Base-by-base conservation (phyloP, 179 eudicot species). In the Vitellaria paradoxa region DNA sequence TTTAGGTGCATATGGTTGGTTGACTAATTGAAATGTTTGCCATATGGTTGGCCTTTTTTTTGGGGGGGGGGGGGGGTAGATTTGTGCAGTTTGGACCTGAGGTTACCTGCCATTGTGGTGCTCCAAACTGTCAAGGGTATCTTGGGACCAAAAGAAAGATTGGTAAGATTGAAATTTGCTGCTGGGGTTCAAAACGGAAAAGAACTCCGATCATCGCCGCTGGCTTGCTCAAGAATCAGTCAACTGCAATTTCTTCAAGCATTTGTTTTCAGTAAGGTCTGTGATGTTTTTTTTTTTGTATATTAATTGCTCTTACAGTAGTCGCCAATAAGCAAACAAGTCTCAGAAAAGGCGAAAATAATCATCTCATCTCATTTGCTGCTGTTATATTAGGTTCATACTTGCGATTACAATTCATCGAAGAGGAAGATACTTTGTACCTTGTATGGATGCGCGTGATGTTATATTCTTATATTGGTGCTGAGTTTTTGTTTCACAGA, bases 11-110 rank as follows among this genome's bases (percentile, higher is more conserved):
- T 74, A 23, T 49, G 53, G 21, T 50, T 49, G 53, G 21, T 50
- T 1, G 53, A 12, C 40, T 46, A 23, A 21, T 18, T 71, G 24
- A 68, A 46, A 61, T 15, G 46, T 49, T 26, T 70, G 26, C 42
- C 21, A 26, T 18, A 2, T 73, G 6, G 74, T 80, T 68, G 30
- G 23, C 7, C 78, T n/a, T 42, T 42, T 42, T 1, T 42, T 42
- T 42, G 5, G 5, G n/a, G n/a, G n/a, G n/a, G n/a, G n/a, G n/a
- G n/a, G n/a, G n/a, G 45, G 83, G 79, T 84, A 95, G 99, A 80
- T 95, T 95, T 91, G 96, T 91, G 81, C 97, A 91, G 75, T 95
- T 95, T 26, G 99, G 99, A 75, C 87, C 89, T 0, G 98, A 93
- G 89, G 99, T 95, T 0, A 86, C 85, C 84, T 95, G 99, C 80